Percentiles rank a stretch among this genome's conserved stretches.
Conservation (phyloP, 2,329 filamentous ascomycete genomes). For the Elsinoe arachidis region DNA sequence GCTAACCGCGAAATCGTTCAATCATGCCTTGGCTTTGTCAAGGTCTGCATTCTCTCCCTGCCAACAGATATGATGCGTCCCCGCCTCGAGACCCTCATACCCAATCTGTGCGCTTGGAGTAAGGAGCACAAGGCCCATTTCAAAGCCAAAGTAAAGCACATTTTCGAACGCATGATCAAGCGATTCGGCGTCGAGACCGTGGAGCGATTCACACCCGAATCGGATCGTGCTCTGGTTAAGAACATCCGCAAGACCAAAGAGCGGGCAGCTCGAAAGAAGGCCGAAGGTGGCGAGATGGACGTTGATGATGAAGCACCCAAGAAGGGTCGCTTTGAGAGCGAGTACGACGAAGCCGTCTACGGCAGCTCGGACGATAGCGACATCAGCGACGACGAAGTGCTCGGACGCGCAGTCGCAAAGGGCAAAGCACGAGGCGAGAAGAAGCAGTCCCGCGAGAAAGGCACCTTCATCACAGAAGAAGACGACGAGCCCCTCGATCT, state of each 20-base stretch:
- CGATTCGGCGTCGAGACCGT: constrained; percentile 78
- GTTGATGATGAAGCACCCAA: constrained; percentile 38
- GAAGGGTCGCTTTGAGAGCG: constrained; percentile 70
- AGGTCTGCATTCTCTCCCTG: constrained; percentile 83
- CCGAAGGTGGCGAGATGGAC: constrained; percentile 51
- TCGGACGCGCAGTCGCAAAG: constrained; percentile 39
- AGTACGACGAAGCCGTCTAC: constrained; percentile 94
- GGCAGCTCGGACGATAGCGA: constrained; percentile 47
- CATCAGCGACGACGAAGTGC: constrained; percentile 53
- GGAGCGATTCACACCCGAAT: constrained; percentile 72
- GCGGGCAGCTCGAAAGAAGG: constrained; percentile 78
- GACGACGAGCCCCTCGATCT: constrained; percentile 93
- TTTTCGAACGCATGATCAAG: constrained; percentile 86
- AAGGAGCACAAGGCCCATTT: constrained; percentile 98
- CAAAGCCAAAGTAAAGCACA: constrained; percentile 95
- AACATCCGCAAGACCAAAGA: constrained; percentile 96
- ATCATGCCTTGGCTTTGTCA: constrained; percentile 90
- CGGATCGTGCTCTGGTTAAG: constrained; percentile 78
- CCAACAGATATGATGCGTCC: constrained; percentile 71
- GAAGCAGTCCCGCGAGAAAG: constrained; percentile 34
- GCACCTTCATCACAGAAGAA: constrained; percentile 85
- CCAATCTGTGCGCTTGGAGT: constrained; percentile 90
- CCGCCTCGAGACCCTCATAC: constrained; percentile 67
- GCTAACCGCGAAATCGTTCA: constrained; percentile 96
- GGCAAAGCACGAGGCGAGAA: constrained; percentile 47